A percentile compares a stretch with the other conserved stretches of the same genome.
Conservation (phyloP, 139 green algal genomes). For the Bryopsis sp. region DNA sequence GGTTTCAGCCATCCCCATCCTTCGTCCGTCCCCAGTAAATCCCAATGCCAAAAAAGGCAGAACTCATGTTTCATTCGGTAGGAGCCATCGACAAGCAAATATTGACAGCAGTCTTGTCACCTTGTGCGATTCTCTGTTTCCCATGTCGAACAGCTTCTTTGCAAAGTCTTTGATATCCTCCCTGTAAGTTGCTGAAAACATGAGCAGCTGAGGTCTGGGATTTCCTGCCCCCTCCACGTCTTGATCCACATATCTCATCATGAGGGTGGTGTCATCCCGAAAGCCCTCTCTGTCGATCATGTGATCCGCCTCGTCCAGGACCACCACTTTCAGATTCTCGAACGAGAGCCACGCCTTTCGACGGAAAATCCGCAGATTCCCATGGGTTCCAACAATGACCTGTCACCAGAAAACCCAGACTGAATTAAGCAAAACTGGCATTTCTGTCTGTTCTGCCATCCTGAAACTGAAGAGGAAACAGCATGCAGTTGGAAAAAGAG, state of each 20-base stretch:
- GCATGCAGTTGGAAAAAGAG: no score
- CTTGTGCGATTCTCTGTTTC: conserved; percentile 98
- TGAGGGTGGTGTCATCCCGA: conserved; percentile 72
- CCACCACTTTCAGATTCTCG: conserved; percentile 23
- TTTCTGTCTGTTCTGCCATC: no score
- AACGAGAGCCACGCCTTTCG: not conserved
- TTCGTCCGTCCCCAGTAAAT: conserved; percentile 23
- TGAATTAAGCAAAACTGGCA: no score
- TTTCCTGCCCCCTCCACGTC: conserved; percentile 25
- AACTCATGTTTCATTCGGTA: conserved; percentile 54
- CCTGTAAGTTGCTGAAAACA: conserved; percentile 97
- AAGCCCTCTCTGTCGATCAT: conserved; percentile 95
- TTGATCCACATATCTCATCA: no score
- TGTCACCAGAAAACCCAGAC: no score
- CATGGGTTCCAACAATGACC: not conserved
- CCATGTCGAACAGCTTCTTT: conserved; percentile 57
- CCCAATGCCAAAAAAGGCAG: no score
- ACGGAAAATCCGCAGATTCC: not conserved
- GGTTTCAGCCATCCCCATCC: not conserved
- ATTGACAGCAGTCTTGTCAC: conserved; percentile 89
- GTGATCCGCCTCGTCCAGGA: conserved; percentile 99
- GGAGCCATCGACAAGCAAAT: conserved; percentile 85
- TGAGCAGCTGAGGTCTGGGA: conserved; percentile 59
- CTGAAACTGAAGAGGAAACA: no score
- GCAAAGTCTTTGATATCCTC: conserved; percentile 82